These are phyloP conservation scores for Hypoxylon sp. DNA, from an alignment of 2,329 filamentous ascomycete species.

Conservation along the genomic window DNA sequence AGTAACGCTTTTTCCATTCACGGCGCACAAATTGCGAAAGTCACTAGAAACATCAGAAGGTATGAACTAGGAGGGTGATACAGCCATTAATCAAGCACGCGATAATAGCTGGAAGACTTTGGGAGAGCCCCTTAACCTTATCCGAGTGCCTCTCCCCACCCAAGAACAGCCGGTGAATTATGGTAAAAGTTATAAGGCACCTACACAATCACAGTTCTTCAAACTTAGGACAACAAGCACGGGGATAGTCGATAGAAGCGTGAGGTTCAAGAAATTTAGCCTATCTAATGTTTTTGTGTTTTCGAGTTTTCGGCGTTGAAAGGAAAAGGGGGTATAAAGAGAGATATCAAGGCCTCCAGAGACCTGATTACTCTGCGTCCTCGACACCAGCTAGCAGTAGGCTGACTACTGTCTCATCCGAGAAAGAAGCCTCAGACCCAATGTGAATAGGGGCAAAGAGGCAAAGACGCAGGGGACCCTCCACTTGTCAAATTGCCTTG, in stretches of 20 bases:
- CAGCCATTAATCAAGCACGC: too few species aligned
- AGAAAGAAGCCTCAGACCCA: neutral
- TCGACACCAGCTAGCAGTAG: neutral
- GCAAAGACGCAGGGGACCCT: neutral
- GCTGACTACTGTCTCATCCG: neutral
- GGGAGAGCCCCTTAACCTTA: too few species aligned
- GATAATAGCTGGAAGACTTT: too few species aligned
- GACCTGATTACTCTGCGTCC: neutral
- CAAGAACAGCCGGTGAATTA: too few species aligned
- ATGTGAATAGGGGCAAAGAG: neutral
- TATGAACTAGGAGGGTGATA: too few species aligned
- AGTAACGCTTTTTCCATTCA: too few species aligned
- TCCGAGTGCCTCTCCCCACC: too few species aligned
- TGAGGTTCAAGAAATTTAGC: neutral
- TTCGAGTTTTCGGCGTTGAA: neutral
- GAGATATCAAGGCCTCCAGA: neutral
- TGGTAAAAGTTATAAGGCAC: too few species aligned
- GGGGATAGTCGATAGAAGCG: neutral
- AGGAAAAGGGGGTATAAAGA: neutral
- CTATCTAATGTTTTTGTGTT: conserved; percentile 12
- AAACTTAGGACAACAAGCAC: neutral
- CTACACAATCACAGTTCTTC: neutral
- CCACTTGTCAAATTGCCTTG: neutral
- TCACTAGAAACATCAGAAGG: too few species aligned
- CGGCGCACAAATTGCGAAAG: too few species aligned